Evolutionary conservation across 495 filamentous ascomycete genomes (phyloP).

Genomic region (Neurospora sp.): DNA sequence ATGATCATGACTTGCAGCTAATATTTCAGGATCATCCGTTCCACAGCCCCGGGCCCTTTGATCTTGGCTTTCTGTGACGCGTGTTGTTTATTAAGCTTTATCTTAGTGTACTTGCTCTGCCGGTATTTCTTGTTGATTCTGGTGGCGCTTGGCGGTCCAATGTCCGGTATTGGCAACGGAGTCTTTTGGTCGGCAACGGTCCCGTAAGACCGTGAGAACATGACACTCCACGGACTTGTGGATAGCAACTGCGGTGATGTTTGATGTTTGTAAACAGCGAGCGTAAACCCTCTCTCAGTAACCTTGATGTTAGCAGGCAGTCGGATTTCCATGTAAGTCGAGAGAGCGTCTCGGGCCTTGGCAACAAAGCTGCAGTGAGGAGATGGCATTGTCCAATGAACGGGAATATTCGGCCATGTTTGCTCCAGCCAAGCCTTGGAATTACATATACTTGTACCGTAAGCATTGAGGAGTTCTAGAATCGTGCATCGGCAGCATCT

Average conservation of each 20-base stretch:
- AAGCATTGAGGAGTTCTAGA: not conserved
- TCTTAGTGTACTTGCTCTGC: not conserved
- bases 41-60: not conserved
- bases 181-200: not conserved
- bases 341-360: not conserved
- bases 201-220: not conserved
- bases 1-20: not conserved
- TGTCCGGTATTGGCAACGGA: not conserved
- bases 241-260: not conserved
- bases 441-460: not conserved
- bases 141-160: not conserved
- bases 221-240: not conserved
- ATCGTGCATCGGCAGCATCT: not conserved
- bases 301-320: not conserved
- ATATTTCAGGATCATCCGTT: not conserved
- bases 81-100: not conserved
- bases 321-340: not conserved
- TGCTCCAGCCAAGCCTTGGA: not conserved
- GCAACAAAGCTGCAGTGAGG: not conserved
- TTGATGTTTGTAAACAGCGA: not conserved
- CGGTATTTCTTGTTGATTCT: not conserved
- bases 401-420: not conserved
- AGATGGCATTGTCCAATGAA: not conserved
- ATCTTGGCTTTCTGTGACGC: not conserved
- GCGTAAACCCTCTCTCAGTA: not conserved